Base-by-base conservation (phyloP, 805 yeast genomes). In the Barnettozyma sp. region DNA sequence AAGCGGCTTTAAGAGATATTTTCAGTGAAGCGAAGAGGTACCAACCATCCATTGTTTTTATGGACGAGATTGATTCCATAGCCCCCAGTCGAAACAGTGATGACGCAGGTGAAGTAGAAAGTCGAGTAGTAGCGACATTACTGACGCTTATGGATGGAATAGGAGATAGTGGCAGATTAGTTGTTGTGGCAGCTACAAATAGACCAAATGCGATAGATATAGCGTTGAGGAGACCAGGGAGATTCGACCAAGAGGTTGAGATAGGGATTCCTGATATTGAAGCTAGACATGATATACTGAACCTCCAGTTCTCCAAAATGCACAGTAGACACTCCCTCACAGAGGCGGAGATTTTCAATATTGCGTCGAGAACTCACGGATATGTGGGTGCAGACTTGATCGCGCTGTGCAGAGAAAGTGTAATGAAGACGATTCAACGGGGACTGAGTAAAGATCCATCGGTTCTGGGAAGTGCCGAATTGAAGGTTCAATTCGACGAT, bases 331-430 rank as follows among this genome's bases (percentile, higher is more conserved):
- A 77, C 48, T 60, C 59, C 0, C 56, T 90, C 25, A 52, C 66
- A 1, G 61, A 55, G 0, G 76, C 65, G 0, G 80, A 83, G 25
- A 70, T 88, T n/a, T 54, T 60, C n/a, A 49, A 48, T 2, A 60
- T 88, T 27, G 85, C 96, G 0, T 58, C 74, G 5, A 80, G 76
- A 51, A 88, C 97, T 0, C 98, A 92, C 59, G 98, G 98, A 6
- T 92, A 85, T 53, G 98, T 92, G 2, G 99, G 99, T 31, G 96
- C 97, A 0, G 99, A 92, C 61, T 59, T 92, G 32, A 76, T 82
- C 4, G 95, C 97, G 0, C 64, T 92, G 16, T 77, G 88, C 42
- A 66, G 97, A 33, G 98, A 92, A 52, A 73, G 94, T 6, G 95
- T 86, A 1, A 75, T 88, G 82, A 73, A 71, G 42, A 79, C 95